Evolutionary conservation across 257 asterid genomes (phyloP).

Genomic region (Plantago ovata): DNA sequence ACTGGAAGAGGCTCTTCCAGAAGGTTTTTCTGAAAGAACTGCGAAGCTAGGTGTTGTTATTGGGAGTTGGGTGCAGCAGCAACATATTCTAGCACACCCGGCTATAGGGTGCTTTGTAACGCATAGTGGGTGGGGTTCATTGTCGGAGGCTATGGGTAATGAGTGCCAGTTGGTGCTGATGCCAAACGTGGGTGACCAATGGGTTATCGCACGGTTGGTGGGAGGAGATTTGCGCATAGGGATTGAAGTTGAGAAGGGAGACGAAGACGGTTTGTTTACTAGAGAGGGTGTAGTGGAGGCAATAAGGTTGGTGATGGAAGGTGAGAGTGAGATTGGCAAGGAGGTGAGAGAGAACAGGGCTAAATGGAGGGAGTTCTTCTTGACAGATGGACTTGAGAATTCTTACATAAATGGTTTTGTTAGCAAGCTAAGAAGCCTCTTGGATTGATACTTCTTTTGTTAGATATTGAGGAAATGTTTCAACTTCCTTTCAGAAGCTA

Average conservation of each 20-base stretch:
- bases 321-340: slow-evolving; percentile 25
- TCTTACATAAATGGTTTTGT: slow-evolving; percentile 38
- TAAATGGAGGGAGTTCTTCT: slow-evolving; percentile 35
- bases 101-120: slow-evolving; percentile 34
- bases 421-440: slow-evolving; percentile 10
- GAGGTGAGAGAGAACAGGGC: slow-evolving; percentile 30
- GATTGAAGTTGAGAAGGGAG: slow-evolving; percentile 39
- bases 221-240: slow-evolving; percentile 32
- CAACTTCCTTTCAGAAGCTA: too few species aligned
- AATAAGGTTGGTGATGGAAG: slow-evolving; percentile 30
- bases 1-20: slow-evolving; percentile 34
- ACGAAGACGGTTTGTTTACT: slow-evolving; percentile 31
- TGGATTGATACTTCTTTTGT: background rate
- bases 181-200: slow-evolving; percentile 33
- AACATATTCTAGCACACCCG: slow-evolving; percentile 29
- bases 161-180: slow-evolving; percentile 37
- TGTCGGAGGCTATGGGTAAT: slow-evolving; percentile 35
- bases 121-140: slow-evolving; percentile 36
- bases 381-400: slow-evolving; percentile 40
- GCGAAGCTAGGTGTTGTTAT: slow-evolving; percentile 21
- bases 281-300: slow-evolving; percentile 35
- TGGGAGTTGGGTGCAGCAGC: slow-evolving; percentile 41
- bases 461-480: too few species aligned
- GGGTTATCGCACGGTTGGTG: slow-evolving; percentile 30
- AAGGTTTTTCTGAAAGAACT: slow-evolving; percentile 22